Conservation (phyloP, 495 filamentous ascomycete species). For the Margaritispora aquatica region DNA sequence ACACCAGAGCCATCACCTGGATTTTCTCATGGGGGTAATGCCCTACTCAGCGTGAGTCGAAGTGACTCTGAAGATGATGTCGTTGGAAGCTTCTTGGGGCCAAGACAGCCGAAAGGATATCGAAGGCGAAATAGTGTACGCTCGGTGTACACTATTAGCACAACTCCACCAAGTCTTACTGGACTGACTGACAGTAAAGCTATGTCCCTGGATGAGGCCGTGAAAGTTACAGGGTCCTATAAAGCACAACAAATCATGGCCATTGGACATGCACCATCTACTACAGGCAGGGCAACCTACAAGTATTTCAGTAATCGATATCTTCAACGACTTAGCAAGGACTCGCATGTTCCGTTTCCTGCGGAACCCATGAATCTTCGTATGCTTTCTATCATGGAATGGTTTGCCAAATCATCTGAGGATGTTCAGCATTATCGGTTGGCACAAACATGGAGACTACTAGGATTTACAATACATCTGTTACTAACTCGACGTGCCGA, state of each 20-base stretch:
- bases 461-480: slow-evolving; percentile 55
- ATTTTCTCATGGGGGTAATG: slow-evolving; percentile 32
- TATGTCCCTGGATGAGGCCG: slow-evolving; percentile 54
- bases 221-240: slow-evolving; percentile 48
- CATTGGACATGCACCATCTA: slow-evolving; percentile 52
- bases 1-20: slow-evolving; percentile 14
- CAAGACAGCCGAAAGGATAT: slow-evolving; percentile 35
- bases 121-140: slow-evolving; percentile 34
- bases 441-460: slow-evolving; percentile 69
- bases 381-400: slow-evolving; percentile 47
- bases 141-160: slow-evolving; percentile 34
- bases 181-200: slow-evolving; percentile 41
- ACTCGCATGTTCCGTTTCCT: neutral
- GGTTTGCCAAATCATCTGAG: slow-evolving; percentile 58
- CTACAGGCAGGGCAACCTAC: slow-evolving; percentile 46
- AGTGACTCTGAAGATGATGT: slow-evolving; percentile 64
- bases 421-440: slow-evolving; percentile 52
- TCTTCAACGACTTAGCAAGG: slow-evolving; percentile 34
- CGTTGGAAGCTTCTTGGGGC: slow-evolving; percentile 52
- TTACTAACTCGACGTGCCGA: slow-evolving; percentile 52
- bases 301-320: slow-evolving; percentile 57
- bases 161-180: slow-evolving; percentile 52
- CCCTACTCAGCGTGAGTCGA: slow-evolving; percentile 47
- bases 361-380: slow-evolving; percentile 28
- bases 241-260: slow-evolving; percentile 55